Percentiles rank a stretch among this genome's conserved stretches.
phyloP scores from a whole-genome alignment of 306 rosid species.

The Rosa multiflora region DNA sequence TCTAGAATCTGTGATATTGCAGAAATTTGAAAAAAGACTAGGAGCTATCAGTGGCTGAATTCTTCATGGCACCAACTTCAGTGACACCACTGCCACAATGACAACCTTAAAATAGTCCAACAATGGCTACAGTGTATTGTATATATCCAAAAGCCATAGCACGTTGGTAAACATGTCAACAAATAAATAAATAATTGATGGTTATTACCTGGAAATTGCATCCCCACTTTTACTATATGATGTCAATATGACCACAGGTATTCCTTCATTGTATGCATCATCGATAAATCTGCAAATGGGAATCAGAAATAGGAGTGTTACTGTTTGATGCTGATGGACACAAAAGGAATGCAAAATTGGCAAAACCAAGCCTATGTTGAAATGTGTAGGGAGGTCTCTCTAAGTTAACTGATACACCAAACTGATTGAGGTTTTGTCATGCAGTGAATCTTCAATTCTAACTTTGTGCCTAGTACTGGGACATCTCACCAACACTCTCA shows the following conservation, averaged over 20 bases:
- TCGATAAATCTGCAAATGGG: constrained; percentile 74
- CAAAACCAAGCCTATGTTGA: not conserved
- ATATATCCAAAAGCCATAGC: not conserved
- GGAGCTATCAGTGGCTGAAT: not conserved
- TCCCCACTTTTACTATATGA: constrained; percentile 75
- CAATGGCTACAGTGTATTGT: not conserved
- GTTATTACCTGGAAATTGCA: constrained; percentile 55
- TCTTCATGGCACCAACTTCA: not conserved
- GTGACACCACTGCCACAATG: not conserved
- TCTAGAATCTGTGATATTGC: not conserved
- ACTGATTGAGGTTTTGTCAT: not conserved
- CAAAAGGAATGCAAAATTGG: not conserved
- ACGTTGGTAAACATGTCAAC: not conserved
- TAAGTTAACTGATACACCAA: not conserved
- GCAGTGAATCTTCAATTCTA: not conserved
- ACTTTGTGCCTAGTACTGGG: not conserved
- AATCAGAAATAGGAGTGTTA: constrained; percentile 20
- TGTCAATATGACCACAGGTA: constrained; percentile 70
- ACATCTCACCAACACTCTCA: too few species aligned
- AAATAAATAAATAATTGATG: not conserved
- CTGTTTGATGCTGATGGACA: not conserved
- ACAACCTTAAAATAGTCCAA: not conserved
- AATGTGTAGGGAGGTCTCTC: not conserved
- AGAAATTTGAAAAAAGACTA: not conserved
- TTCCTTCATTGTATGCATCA: constrained; percentile 61